Conservation (phyloP, 306 rosid species). For the Gastrolobium villosum region DNA sequence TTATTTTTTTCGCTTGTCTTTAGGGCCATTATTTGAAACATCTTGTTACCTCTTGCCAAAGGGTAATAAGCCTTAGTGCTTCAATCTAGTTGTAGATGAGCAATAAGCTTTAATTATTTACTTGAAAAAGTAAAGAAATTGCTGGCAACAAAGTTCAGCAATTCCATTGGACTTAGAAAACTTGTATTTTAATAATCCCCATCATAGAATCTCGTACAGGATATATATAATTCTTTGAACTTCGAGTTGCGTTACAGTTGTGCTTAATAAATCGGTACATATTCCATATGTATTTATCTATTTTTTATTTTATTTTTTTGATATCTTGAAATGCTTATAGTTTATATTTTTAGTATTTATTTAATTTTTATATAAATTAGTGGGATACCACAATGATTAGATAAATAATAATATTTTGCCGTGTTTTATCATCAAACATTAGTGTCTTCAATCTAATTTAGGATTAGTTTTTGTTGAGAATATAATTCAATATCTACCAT, state of each 20-base stretch:
- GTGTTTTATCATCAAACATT: too few species aligned
- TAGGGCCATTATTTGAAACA: not conserved
- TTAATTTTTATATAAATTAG: too few species aligned
- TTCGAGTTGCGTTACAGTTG: not conserved
- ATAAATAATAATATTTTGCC: too few species aligned
- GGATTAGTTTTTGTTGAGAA: too few species aligned
- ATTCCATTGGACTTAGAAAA: not conserved
- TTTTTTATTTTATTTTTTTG: too few species aligned
- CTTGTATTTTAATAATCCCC: not conserved
- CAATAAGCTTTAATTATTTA: not conserved
- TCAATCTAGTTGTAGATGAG: not conserved
- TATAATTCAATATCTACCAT: too few species aligned
- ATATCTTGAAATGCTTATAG: too few species aligned
- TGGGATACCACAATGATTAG: too few species aligned
- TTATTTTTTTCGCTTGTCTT: not conserved
- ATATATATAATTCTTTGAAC: not conserved
- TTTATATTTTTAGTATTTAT: too few species aligned
- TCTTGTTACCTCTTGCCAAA: not conserved
- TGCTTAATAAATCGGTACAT: not conserved
- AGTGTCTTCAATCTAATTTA: too few species aligned
- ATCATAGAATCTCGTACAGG: not conserved
- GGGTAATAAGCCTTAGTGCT: not conserved
- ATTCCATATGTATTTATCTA: too few species aligned
- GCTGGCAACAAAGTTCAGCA: conserved; percentile 20
- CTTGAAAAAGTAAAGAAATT: not conserved